Conservation (phyloP, 495 filamentous ascomycete species). For the Chlorociboria aeruginascens region DNA sequence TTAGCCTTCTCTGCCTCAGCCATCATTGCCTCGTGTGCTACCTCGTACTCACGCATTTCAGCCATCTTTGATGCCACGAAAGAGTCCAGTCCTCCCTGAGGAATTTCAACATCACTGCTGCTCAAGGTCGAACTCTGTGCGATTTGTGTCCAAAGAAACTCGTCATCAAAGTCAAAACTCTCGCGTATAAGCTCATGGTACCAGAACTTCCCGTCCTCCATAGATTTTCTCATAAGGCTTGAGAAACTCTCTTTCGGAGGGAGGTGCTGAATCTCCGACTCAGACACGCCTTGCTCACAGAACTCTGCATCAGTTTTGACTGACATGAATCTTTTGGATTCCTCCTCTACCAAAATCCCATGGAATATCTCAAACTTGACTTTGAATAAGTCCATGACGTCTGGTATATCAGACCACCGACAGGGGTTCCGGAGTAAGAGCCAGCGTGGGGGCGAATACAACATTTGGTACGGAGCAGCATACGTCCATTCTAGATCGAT, state of each 20-base stretch:
- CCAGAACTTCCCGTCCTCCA: slow-evolving; percentile 9
- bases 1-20: not conserved
- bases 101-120: slow-evolving; percentile 2
- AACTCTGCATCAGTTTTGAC: not conserved
- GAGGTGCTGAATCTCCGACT: slow-evolving; percentile 2
- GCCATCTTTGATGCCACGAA: slow-evolving; percentile 10
- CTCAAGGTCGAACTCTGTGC: slow-evolving; percentile 10
- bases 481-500: slow-evolving; percentile 9
- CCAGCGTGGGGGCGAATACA: slow-evolving; percentile 14
- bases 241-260: slow-evolving; percentile 1
- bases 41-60: not conserved
- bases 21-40: not conserved
- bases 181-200: slow-evolving; percentile 4
- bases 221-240: slow-evolving; percentile 6
- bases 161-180: slow-evolving; percentile 8
- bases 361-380: slow-evolving; percentile 3
- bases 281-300: slow-evolving; percentile 4
- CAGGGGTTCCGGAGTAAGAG: slow-evolving; percentile 11
- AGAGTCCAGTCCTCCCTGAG: slow-evolving; percentile 6
- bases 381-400: not conserved
- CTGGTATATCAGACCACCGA: slow-evolving; percentile 5
- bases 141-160: slow-evolving; percentile 3
- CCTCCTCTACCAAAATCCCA: slow-evolving; percentile 4
- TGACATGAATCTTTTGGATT: not conserved
- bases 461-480: slow-evolving; percentile 14